Conservation (phyloP, 139 green algal species). For the Coelastrella sp. region DNA sequence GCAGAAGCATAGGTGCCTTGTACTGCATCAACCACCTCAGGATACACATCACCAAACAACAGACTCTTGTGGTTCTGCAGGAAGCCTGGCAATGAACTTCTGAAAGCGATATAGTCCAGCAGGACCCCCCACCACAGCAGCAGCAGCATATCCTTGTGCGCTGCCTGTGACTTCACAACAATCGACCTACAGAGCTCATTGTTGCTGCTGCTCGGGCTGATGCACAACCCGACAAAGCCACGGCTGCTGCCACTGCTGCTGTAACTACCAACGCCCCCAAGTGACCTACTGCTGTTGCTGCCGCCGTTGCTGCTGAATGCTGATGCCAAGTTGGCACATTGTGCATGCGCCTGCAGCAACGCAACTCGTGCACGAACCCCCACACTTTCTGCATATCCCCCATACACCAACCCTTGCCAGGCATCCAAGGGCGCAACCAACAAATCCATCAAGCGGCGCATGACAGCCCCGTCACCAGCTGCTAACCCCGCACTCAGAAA, state of each 20-base stretch:
- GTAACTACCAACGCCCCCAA: neutral
- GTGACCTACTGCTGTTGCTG: neutral
- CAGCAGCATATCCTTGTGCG: constrained; percentile 49
- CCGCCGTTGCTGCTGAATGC: neutral
- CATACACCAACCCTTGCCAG: constrained; percentile 45
- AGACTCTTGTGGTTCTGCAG: constrained; percentile 53
- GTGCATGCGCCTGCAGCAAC: constrained; percentile 73
- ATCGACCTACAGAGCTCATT: constrained; percentile 48
- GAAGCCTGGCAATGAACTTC: constrained; percentile 55
- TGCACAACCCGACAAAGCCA: neutral
- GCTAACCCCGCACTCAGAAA: constrained; percentile 77
- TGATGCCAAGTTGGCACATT: constrained; percentile 62
- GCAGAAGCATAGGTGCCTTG: constrained; percentile 57
- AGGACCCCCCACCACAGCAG: constrained; percentile 67
- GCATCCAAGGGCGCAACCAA: constrained; percentile 63
- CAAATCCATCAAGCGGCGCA: constrained; percentile 78
- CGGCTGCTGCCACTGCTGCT: neutral
- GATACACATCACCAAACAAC: constrained; percentile 51
- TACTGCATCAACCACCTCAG: constrained; percentile 7
- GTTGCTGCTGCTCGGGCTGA: constrained; percentile 33
- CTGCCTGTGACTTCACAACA: constrained; percentile 50
- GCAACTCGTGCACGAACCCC: constrained; percentile 60
- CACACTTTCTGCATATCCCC: constrained; percentile 82
- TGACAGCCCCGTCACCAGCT: constrained; percentile 63
- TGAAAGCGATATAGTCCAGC: constrained; percentile 69